A percentile compares a stretch with the other conserved stretches of the same genome.
These are phyloP conservation scores for Yamadazyma mexicana DNA, from an alignment of 1,139 yeast genomes.

Conservation along the genomic window DNA sequence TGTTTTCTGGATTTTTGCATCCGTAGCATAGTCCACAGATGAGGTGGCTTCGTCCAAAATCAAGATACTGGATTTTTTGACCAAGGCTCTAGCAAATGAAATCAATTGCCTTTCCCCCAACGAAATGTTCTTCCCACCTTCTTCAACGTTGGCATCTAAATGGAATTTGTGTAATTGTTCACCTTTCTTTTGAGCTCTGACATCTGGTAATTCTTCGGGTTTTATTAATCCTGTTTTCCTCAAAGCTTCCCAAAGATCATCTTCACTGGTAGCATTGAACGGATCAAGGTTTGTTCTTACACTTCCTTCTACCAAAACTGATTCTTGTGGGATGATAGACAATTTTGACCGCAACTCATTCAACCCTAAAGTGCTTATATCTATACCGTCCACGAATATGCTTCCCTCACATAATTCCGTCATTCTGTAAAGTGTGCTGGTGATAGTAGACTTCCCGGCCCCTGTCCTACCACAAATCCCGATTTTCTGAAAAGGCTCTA, in stretches of 20 bases:
- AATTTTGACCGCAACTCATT: slow-evolving; percentile 32
- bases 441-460: slow-evolving; percentile 73
- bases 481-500: slow-evolving; percentile 58
- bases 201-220: slow-evolving; percentile 21
- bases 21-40: slow-evolving; percentile 78
- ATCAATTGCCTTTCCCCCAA: slow-evolving; percentile 76
- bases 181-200: slow-evolving; percentile 14
- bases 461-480: slow-evolving; percentile 84
- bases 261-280: slow-evolving; percentile 37
- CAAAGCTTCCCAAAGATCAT: slow-evolving; percentile 43
- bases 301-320: slow-evolving; percentile 41
- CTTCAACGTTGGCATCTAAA: slow-evolving; percentile 64
- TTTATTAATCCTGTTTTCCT: slow-evolving; percentile 45
- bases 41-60: slow-evolving; percentile 85
- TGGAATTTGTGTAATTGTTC: slow-evolving; percentile 55
- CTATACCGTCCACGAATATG: slow-evolving; percentile 59
- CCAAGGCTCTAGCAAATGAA: slow-evolving; percentile 76
- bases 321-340: slow-evolving; percentile 48
- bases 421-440: slow-evolving; percentile 64
- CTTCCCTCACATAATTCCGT: slow-evolving; percentile 55
- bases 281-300: slow-evolving; percentile 46
- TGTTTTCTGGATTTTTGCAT: slow-evolving; percentile 56
- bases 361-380: slow-evolving; percentile 45
- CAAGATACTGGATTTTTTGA: slow-evolving; percentile 64
- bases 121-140: slow-evolving; percentile 73